Percentiles rank a stretch among this genome's conserved stretches.
Evolutionary conservation across 768 basidiomycete species (phyloP).

Genomic region (Rhizopogon vulgaris): DNA sequence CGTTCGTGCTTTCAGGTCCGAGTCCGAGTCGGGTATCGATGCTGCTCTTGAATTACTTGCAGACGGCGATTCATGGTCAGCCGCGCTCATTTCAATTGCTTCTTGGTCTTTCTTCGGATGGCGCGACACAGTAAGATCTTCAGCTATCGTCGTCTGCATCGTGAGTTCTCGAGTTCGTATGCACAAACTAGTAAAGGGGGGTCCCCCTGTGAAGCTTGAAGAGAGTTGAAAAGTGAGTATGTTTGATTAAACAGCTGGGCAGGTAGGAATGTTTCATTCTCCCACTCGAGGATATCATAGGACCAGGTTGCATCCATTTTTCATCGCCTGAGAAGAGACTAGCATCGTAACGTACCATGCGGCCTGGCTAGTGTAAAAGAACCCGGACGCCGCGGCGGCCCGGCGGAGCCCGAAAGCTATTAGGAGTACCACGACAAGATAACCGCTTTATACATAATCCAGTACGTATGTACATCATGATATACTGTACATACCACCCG

Average conservation of each 20-base stretch:
- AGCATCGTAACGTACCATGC: no score
- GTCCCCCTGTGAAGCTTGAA: background rate
- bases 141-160: background rate
- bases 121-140: background rate
- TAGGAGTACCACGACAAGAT: no score
- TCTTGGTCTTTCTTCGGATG: background rate
- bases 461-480: no score
- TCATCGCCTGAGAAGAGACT: background rate
- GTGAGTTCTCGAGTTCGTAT: background rate
- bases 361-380: background rate
- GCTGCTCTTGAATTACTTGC: background rate
- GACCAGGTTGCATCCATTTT: background rate
- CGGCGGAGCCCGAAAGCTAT: background rate
- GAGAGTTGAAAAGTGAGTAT: background rate
- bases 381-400: background rate
- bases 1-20: constrained; percentile 1
- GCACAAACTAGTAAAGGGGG: background rate
- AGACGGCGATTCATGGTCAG: background rate
- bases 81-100: background rate
- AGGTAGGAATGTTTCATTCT: background rate
- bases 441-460: no score
- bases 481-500: background rate
- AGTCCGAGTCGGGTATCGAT: background rate
- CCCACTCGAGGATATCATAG: background rate
- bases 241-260: background rate